Base-by-base conservation (phyloP, 768 basidiomycete genomes). In the Suillus ampliporus region DNA sequence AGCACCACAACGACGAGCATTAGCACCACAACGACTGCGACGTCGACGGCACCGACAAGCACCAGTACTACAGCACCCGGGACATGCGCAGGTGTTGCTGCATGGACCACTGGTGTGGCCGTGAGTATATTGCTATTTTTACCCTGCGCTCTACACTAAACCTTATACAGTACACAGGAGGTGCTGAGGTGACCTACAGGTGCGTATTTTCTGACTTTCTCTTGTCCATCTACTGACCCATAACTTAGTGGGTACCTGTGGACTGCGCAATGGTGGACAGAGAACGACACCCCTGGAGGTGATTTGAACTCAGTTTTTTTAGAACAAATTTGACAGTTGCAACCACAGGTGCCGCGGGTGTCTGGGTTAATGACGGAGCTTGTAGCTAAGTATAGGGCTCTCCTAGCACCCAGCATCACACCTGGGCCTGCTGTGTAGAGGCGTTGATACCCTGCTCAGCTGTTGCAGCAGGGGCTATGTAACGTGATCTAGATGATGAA, bases 341-440 rank as follows among this genome's bases (percentile, higher is more conserved):
- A 5, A 43, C 13, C 5, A 28, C 57, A 87, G 85, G 82, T 47
- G 19, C 78, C 38, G 80, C 82, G 34, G 81, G 78, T 51, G 85
- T 82, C 58, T 89, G 88, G 88, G 77, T 78, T 48, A 82, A 89
- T 69, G 73, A 84, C 70, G 88, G 87, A 4, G 71, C 82, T 59
- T 89, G 86, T 73, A 44, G n/a, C 17, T 26, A 44, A 63, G 17
- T 23, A 4, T 37, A 48, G 58, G 31, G 61, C 26, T 41, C 10
- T 61, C 37, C 47, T 9, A 11, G 37, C 59, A 6, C 46, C 59
- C 28, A n/a, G 34, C 23, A 9, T 63, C 52, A 64, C 57, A 28
- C n/a, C 28, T 3, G 63, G 58, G 7, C 61, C 58, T 34, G 58
- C 61, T 48, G 48, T 40, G 10, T 62, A 62, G 21, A 50, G 43